Conservation (phyloP, 768 basidiomycete species). For the Podaxis pistillaris region DNA sequence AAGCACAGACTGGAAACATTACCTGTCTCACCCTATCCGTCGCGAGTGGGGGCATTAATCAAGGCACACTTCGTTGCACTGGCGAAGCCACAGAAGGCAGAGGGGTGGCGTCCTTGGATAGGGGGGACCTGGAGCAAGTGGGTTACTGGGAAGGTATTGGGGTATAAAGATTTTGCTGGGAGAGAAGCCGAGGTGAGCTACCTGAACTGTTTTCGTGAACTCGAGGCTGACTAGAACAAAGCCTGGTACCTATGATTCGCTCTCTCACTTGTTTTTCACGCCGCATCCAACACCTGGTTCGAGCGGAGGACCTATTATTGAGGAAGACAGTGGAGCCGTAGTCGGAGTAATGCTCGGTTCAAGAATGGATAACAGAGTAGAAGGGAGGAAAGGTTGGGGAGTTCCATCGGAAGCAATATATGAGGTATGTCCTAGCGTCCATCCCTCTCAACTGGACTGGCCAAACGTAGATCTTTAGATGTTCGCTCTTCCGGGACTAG, state of each 20-base stretch:
- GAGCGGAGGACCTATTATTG: constrained; percentile 69
- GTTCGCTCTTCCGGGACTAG: constrained; percentile 52
- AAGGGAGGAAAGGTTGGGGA: constrained; percentile 60
- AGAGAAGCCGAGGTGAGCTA: constrained; percentile 49
- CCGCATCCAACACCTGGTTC: constrained; percentile 61
- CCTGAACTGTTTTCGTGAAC: background rate
- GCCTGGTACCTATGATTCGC: constrained; percentile 69
- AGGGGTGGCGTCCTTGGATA: constrained; percentile 50
- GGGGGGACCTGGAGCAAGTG: constrained; percentile 56
- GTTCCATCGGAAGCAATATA: constrained; percentile 61
- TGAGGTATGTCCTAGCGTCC: constrained; percentile 39
- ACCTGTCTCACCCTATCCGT: constrained; percentile 65
- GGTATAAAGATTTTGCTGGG: constrained; percentile 61
- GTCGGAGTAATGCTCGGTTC: constrained; percentile 64
- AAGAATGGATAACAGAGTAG: constrained; percentile 52
- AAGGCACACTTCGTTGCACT: constrained; percentile 55
- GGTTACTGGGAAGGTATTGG: constrained; percentile 48
- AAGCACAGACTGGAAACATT: constrained; percentile 37
- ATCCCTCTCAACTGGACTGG: background rate
- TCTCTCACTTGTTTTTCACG: constrained; percentile 54
- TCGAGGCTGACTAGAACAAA: constrained; percentile 21
- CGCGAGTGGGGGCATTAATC: constrained; percentile 41
- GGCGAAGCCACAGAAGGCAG: constrained; percentile 28
- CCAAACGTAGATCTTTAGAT: constrained; percentile 32
- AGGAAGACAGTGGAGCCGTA: constrained; percentile 58